phyloP scores from a whole-genome alignment of 2,329 filamentous ascomycete species.

The Colletotrichum tropicale region DNA sequence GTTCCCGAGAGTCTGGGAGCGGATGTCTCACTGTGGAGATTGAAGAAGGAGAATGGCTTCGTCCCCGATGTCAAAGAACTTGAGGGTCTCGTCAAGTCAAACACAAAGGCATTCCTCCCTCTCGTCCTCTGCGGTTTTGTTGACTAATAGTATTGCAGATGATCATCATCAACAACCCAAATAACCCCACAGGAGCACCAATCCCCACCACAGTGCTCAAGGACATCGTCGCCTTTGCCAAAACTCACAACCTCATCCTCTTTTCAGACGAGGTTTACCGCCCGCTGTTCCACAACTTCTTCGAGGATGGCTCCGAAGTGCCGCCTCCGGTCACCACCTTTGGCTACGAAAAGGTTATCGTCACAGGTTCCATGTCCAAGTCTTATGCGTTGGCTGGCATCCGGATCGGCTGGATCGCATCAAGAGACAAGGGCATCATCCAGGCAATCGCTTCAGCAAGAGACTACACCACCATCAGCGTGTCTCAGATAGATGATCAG shows the following conservation, averaged over 20 bases:
- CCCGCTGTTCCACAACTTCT: constrained; percentile 75
- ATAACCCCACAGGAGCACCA: constrained; percentile 80
- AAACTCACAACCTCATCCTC: constrained; percentile 66
- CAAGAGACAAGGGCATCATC: constrained; percentile 64
- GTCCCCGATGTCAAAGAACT: constrained; percentile 69
- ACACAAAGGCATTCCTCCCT: constrained; percentile 66
- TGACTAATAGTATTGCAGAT: constrained; percentile 34
- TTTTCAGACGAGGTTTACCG: constrained; percentile 84
- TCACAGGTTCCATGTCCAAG: constrained; percentile 84
- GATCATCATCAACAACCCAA: constrained; percentile 72
- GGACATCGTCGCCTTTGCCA: constrained; percentile 67
- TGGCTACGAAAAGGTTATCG: constrained; percentile 72
- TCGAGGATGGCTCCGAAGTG: constrained; percentile 49
- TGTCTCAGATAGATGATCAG: constrained; percentile 81
- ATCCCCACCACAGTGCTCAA: constrained; percentile 67
- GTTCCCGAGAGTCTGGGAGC: constrained; percentile 75
- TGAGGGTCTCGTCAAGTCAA: constrained; percentile 64
- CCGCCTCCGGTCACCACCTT: constrained; percentile 74
- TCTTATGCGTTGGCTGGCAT: constrained; percentile 84
- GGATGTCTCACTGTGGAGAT: constrained; percentile 75
- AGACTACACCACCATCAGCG: constrained; percentile 87
- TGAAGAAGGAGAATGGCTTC: constrained; percentile 67
- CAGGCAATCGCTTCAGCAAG: constrained; percentile 67
- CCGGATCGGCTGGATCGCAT: constrained; percentile 82
- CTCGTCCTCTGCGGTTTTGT: neutral